Base-by-base conservation (phyloP, 805 yeast genomes). In the Metschnikowia hibisci region DNA sequence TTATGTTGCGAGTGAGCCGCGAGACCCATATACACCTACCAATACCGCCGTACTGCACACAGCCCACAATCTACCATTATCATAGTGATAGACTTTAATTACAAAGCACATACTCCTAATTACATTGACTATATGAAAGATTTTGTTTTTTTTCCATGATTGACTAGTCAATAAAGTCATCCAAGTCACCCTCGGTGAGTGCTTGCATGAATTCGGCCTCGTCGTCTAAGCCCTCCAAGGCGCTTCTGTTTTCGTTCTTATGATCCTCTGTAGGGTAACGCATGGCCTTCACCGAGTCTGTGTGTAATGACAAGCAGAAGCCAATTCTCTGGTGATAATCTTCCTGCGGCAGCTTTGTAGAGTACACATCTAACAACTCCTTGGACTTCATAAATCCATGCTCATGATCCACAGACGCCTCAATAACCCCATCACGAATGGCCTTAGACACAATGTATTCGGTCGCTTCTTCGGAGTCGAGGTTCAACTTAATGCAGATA, bases 381-480 rank as follows among this genome's bases (percentile, higher is more conserved):
- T 81, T 83, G 30, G 95, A 84, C 67, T 89, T 90, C 85, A 93
- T 90, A 62, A 71, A 90, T 2, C 97, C 97, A 50, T 79, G 74
- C 60, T 87, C 87, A 66, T 90, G 96, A 62, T 93, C 87, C 54
- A 93, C 85, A 43, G 81, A 78, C 3, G 99, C 98, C 58, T 93
- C 98, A 61, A 93, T 87, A 41, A 93, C 98, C 47, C 96, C 96
- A 62, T 93, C 99, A 58, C 96, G 82, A 46, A 93, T 91, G 20
- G 97, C 93, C 71, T 93, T 91, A 30, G 96, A 87, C 16, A 93
- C 96, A 63, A 93, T 89, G 63, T 91, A 93, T 69, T 93, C 99
- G 1, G 96, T 96, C 55, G 91, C 83, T 59, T 93, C 90, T 69
- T 93, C 99, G 38, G 90, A 82, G 57, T 91, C 99, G 49, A 93